Conservation (phyloP, 2,329 filamentous ascomycete species). For the Ceratocystis colombiana region DNA sequence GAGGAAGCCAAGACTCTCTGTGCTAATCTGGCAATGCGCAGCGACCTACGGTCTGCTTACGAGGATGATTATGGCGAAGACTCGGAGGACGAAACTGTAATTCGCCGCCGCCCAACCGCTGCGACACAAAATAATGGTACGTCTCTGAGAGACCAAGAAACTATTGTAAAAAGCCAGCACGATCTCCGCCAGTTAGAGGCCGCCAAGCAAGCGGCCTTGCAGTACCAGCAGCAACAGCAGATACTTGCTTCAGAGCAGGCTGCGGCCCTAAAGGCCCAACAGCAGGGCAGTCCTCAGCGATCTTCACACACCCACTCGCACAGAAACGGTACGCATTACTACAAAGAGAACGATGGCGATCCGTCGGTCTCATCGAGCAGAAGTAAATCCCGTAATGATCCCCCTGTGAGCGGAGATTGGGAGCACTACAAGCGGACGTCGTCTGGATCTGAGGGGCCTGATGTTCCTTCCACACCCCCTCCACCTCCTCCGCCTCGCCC, state of each 20-base stretch:
- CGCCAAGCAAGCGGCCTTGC: slow-evolving; percentile 1
- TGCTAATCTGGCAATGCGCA: slow-evolving; percentile 43
- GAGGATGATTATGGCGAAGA: slow-evolving; percentile 28
- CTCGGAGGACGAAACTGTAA: slow-evolving; percentile 22
- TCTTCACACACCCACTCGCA: slow-evolving; percentile 17
- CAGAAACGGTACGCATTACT: slow-evolving; percentile 20
- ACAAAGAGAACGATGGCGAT: slow-evolving; percentile 18
- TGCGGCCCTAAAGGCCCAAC: slow-evolving; percentile 11
- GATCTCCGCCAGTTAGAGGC: slow-evolving; percentile 12
- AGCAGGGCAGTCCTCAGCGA: slow-evolving; percentile 12
- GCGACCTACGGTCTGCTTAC: slow-evolving; percentile 37
- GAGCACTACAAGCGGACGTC: slow-evolving; percentile 19
- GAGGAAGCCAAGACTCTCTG: slow-evolving; percentile 43
- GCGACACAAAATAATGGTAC: background rate
- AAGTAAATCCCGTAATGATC: slow-evolving; percentile 6
- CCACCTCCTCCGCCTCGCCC: slow-evolving; percentile 24
- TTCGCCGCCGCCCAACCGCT: slow-evolving; percentile 20
- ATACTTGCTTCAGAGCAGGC: slow-evolving; percentile 17
- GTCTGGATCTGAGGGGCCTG: slow-evolving; percentile 9
- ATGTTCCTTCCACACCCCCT: slow-evolving; percentile 18
- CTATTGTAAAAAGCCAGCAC: background rate
- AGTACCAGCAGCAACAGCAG: slow-evolving; percentile 17
- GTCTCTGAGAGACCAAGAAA: slow-evolving; percentile 10
- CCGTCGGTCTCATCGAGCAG: slow-evolving; percentile 5
- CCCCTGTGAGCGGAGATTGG: slow-evolving; percentile 17